These are phyloP conservation scores for Neopestalotiopsis clavispora DNA, from an alignment of 2,329 filamentous ascomycete species.

Conservation along the genomic window DNA sequence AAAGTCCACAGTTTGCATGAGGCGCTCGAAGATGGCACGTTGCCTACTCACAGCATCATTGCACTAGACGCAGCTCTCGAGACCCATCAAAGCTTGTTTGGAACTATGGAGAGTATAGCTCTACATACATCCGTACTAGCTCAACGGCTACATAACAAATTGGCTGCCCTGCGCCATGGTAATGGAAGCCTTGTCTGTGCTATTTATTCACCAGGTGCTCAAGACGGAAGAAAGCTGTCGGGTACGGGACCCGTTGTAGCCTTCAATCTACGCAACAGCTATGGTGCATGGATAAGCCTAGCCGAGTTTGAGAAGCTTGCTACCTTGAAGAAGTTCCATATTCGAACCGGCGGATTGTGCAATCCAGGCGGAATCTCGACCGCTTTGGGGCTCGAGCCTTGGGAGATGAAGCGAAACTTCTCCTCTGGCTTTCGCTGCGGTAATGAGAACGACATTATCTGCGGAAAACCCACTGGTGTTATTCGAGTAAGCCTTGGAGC, in stretches of 20 bases:
- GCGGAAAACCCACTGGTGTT: conserved; percentile 86
- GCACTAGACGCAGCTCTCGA: conserved; percentile 78
- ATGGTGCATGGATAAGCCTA: conserved; percentile 78
- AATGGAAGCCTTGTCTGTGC: conserved; percentile 71
- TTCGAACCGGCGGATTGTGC: conserved; percentile 88
- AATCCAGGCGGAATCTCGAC: conserved; percentile 86
- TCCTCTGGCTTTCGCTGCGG: conserved; percentile 86
- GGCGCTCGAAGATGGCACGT: conserved; percentile 85
- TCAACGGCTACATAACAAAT: conserved; percentile 58
- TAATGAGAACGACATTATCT: conserved; percentile 78
- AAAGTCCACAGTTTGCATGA: conserved; percentile 78
- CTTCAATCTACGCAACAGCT: conserved; percentile 77
- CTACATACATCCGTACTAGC: conserved; percentile 73
- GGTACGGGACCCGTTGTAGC: conserved; percentile 77
- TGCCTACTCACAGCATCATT: conserved; percentile 89
- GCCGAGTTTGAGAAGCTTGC: conserved; percentile 88
- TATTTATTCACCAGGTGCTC: conserved; percentile 58
- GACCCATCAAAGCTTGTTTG: conserved; percentile 72
- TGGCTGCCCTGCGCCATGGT: conserved; percentile 67
- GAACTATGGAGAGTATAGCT: conserved; percentile 71
- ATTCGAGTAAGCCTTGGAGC: conserved; percentile 86
- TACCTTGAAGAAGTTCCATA: conserved; percentile 76
- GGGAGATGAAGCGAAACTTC: conserved; percentile 86
- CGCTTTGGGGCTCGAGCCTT: conserved; percentile 73
- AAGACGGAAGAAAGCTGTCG: conserved; percentile 36